Conservation (phyloP, 2,329 filamentous ascomycete genomes). For the Colletotrichum lupini region DNA sequence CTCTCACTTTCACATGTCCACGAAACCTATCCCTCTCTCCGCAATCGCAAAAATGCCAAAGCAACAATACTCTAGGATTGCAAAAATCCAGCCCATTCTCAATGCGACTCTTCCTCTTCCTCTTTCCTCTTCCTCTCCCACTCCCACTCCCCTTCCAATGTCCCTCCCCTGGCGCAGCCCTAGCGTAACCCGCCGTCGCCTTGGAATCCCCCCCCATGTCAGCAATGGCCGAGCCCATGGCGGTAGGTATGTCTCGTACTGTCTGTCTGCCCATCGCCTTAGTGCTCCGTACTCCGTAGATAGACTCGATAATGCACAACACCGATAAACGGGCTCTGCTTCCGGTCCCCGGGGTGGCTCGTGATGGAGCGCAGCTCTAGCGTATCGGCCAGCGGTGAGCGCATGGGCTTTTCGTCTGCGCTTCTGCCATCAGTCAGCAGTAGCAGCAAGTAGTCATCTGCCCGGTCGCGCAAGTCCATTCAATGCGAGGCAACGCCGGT, state of each 20-base stretch:
- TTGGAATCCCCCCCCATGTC: not conserved
- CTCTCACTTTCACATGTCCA: slow-evolving; percentile 25
- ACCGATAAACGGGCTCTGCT: not conserved
- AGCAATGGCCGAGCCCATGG: slow-evolving; percentile 1
- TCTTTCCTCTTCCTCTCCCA: not conserved
- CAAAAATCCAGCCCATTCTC: not conserved
- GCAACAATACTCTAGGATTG: not conserved
- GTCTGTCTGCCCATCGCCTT: not conserved
- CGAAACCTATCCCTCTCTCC: not conserved
- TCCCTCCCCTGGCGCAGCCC: not conserved
- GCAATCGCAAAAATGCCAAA: too few relatives aligned
- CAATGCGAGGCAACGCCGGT: not conserved
- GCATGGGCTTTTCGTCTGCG: slow-evolving; percentile 17
- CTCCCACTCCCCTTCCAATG: too few relatives aligned
- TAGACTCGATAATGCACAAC: not conserved
- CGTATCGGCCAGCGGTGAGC: slow-evolving; percentile 14
- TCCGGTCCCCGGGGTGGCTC: not conserved
- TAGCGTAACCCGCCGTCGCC: not conserved
- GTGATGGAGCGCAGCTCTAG: not conserved
- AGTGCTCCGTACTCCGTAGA: too few relatives aligned
- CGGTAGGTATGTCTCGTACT: not conserved
- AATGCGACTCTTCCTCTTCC: not conserved
- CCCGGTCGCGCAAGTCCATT: not conserved
- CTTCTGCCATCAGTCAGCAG: slow-evolving; percentile 17
- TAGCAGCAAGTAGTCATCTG: not conserved